phyloP scores from a whole-genome alignment of 2,329 filamentous ascomycete genomes.

The Periconia sp. region DNA sequence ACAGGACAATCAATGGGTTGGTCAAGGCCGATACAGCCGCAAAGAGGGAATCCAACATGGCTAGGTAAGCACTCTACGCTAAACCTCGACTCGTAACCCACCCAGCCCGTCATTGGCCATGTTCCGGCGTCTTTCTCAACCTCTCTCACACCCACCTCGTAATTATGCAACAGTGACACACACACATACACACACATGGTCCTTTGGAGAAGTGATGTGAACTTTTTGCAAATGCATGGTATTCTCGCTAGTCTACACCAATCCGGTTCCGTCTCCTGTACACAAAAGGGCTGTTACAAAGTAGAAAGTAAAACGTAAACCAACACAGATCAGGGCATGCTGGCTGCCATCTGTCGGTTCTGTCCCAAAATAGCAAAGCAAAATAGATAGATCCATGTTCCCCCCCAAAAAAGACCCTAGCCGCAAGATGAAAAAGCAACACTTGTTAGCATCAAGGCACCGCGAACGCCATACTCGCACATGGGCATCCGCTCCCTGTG shows the following conservation, averaged over 20 bases:
- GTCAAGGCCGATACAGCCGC: no score
- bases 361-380: neutral
- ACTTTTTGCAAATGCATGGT: neutral
- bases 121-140: neutral
- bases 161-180: no score
- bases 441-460: neutral
- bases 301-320: slow-evolving; percentile 9
- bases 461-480: neutral
- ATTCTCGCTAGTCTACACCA: slow-evolving; percentile 2
- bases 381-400: neutral
- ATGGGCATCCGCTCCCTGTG: neutral
- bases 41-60: no score
- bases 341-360: neutral
- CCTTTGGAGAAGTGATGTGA: no score
- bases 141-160: neutral
- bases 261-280: slow-evolving; percentile 6
- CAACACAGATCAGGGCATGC: slow-evolving; percentile 2
- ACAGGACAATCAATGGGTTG: no score
- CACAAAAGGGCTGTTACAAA: neutral
- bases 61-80: neutral
- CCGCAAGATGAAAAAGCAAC: neutral
- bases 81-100: neutral
- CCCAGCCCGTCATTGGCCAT: neutral
- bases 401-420: neutral
- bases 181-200: no score